These are phyloP conservation scores for Aeminium ludgeri DNA, from an alignment of 495 filamentous ascomycete species.

Conservation along the genomic window DNA sequence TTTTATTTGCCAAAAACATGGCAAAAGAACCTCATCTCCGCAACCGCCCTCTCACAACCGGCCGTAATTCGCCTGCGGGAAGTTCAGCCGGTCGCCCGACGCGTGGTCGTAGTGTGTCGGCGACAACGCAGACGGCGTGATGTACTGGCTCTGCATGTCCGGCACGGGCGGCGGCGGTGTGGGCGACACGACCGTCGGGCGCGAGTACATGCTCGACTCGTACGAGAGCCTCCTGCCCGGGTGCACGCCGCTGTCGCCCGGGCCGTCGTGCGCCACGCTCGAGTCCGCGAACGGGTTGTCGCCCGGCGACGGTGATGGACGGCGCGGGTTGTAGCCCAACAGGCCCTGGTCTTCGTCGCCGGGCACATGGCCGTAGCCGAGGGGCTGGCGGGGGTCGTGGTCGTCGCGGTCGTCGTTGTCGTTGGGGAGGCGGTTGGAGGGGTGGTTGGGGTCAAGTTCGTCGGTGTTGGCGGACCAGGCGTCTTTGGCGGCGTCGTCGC, in stretches of 20 bases:
- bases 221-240: background rate
- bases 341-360: background rate
- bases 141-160: background rate
- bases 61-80: constrained; percentile 4
- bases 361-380: background rate
- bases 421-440: too few species aligned
- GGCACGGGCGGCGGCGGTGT: too few species aligned
- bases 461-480: constrained; percentile 23
- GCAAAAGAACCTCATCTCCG: too few species aligned
- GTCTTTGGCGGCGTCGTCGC: constrained; percentile 13
- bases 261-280: background rate
- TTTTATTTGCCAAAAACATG: too few species aligned
- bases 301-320: background rate
- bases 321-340: background rate
- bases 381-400: background rate
- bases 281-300: background rate
- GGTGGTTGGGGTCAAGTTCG: constrained; percentile 13
- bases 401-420: too few species aligned
- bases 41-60: too few species aligned
- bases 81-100: constrained; percentile 1
- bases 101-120: constrained; percentile 5
- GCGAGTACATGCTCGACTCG: background rate
- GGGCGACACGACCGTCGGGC: too few species aligned
- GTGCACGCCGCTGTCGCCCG: background rate
- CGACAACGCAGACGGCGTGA: constrained; percentile 7